These are phyloP conservation scores for Zalerion maritima DNA, from an alignment of 495 filamentous ascomycete genomes.

Conservation along the genomic window DNA sequence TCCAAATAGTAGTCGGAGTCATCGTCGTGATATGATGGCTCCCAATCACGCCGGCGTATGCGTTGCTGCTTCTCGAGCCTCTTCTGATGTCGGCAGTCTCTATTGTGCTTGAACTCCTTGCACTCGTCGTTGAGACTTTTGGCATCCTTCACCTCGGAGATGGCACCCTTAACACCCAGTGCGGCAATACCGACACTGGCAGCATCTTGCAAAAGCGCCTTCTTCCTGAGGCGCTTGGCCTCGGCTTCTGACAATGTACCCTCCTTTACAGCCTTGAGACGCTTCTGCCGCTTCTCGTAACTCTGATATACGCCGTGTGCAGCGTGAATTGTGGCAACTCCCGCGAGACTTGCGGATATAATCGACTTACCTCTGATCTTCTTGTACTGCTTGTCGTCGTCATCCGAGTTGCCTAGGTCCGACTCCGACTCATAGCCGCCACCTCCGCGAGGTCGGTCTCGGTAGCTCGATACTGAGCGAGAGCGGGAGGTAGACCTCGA, in stretches of 20 bases:
- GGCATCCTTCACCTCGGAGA: constrained; percentile 45
- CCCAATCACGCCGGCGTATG: no score
- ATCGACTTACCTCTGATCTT: constrained; percentile 77
- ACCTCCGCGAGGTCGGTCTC: constrained; percentile 21
- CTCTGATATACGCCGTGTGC: constrained; percentile 65
- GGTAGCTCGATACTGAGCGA: constrained; percentile 9
- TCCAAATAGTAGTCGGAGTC: no score
- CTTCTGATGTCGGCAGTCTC: constrained; percentile 21
- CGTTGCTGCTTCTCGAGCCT: constrained; percentile 23
- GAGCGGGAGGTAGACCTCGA: constrained; percentile 8
- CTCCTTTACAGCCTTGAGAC: constrained; percentile 54
- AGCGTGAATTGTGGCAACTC: constrained; percentile 80
- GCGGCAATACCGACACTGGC: constrained; percentile 73
- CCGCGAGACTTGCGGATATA: constrained; percentile 68
- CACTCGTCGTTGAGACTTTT: constrained; percentile 24
- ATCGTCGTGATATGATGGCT: no score
- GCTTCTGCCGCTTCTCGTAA: constrained; percentile 57
- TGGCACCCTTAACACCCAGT: constrained; percentile 70
- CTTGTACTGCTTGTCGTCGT: constrained; percentile 58
- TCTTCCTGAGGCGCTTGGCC: constrained; percentile 59
- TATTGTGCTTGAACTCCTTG: constrained; percentile 28
- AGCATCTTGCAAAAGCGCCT: constrained; percentile 58
- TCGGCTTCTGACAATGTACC: constrained; percentile 61
- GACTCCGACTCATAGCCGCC: constrained; percentile 38
- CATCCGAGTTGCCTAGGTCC: constrained; percentile 57